phyloP scores from a whole-genome alignment of 768 basidiomycete species.

The Astraeus odoratus region DNA sequence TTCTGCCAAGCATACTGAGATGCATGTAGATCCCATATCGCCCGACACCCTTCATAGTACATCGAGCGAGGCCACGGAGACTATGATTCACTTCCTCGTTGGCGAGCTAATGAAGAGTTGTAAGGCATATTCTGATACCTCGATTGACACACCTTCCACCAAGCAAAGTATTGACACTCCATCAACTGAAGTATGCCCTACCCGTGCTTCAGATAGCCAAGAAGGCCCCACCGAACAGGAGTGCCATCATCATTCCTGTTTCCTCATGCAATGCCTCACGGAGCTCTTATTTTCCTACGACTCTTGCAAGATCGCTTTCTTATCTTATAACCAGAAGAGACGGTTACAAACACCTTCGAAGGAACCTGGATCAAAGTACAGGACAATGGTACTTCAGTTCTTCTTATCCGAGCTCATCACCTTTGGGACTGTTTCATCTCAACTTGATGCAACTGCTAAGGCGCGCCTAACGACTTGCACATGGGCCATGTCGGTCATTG shows the following conservation, averaged over 20 bases:
- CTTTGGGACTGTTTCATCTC: constrained; percentile 63
- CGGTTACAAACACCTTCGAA: constrained; percentile 55
- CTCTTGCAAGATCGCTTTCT: constrained; percentile 80
- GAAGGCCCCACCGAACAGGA: constrained; percentile 18
- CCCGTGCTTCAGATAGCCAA: constrained; percentile 9
- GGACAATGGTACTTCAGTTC: constrained; percentile 67
- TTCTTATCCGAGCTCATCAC: constrained; percentile 79
- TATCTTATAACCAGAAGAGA: constrained; percentile 68
- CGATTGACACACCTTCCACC: constrained; percentile 13
- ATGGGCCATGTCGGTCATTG: constrained; percentile 85
- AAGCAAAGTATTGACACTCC: constrained; percentile 9
- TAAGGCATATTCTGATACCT: constrained; percentile 37
- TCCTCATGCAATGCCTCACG: constrained; percentile 87
- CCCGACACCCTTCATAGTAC: constrained; percentile 17
- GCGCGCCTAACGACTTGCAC: constrained; percentile 61
- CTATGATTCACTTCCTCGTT: constrained; percentile 63
- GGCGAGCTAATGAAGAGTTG: constrained; percentile 59
- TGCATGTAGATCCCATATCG: constrained; percentile 48
- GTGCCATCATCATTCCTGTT: constrained; percentile 55
- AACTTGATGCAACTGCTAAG: constrained; percentile 47
- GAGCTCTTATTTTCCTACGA: constrained; percentile 94
- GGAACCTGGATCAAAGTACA: constrained; percentile 51
- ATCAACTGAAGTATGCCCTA: constrained; percentile 12
- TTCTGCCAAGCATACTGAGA: constrained; percentile 32
- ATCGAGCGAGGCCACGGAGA: constrained; percentile 45